Percentiles rank a stretch among this genome's conserved stretches.
Evolutionary conservation across 371 early-diverging fungal genomes (phyloP).

Genomic region (Mucor plumbeus): DNA sequence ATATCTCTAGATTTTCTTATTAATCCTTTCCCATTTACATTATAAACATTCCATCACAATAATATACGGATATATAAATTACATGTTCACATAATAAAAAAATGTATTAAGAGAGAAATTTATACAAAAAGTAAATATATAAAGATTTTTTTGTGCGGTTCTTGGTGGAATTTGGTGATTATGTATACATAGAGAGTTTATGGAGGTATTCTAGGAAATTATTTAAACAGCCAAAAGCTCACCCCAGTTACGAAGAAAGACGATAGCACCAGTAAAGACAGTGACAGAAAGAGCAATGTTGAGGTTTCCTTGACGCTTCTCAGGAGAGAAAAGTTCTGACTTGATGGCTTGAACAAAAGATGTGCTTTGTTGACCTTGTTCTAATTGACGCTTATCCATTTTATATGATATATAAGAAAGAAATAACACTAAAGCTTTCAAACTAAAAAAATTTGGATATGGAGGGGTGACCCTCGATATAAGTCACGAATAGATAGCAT

Average conservation of each 20-base stretch:
- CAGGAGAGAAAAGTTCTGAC: constrained; percentile 56
- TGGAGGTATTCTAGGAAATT: constrained; percentile 7
- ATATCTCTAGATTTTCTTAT: constrained; percentile 35
- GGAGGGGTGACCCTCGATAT: constrained; percentile 4
- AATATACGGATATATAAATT: neutral
- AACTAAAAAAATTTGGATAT: neutral
- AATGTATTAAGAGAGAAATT: constrained; percentile 9
- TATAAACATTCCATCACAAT: neutral
- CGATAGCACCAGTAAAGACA: constrained; percentile 66
- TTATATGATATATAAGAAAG: neutral
- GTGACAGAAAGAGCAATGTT: constrained; percentile 67
- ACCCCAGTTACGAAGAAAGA: constrained; percentile 70
- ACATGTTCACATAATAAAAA: neutral
- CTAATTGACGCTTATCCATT: constrained; percentile 41
- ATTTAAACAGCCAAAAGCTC: constrained; percentile 67
- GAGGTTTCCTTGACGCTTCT: constrained; percentile 63
- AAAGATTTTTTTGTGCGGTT: neutral
- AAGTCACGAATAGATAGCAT: neutral
- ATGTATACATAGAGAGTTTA: constrained; percentile 6
- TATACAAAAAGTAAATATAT: constrained; percentile 9
- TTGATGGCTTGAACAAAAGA: constrained; percentile 51
- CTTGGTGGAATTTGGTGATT: neutral
- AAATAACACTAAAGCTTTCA: constrained; percentile 11
- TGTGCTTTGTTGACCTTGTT: constrained; percentile 33
- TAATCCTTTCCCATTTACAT: neutral